Conservation (phyloP, 805 yeast genomes). For the Pichia insulana region DNA sequence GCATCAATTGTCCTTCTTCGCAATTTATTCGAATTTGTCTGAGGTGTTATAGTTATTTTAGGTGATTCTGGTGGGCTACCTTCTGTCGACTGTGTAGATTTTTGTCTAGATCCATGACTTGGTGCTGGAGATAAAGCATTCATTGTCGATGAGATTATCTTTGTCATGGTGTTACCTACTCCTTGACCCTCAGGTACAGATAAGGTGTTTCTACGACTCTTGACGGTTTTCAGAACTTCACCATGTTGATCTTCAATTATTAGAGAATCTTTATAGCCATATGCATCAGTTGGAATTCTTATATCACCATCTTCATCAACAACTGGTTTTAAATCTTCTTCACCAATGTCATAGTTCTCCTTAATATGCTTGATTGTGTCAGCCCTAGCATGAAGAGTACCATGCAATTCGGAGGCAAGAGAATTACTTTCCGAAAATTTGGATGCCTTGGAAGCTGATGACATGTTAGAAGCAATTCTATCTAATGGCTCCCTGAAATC, state of each 20-base stretch:
- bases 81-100: too few relatives aligned
- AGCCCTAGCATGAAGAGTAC: constrained; percentile 10
- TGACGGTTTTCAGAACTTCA: constrained; percentile 58
- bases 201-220: constrained; percentile 15
- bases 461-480: constrained; percentile 5
- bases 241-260: constrained; percentile 81
- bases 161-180: constrained; percentile 4
- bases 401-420: constrained; percentile 8
- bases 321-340: constrained; percentile 22
- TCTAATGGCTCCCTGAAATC: constrained; percentile 2
- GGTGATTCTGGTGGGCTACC: neutral
- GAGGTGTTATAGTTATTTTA: neutral
- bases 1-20: neutral
- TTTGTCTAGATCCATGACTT: neutral
- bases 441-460: constrained; percentile 12
- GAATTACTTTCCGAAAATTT: constrained; percentile 3
- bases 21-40: neutral
- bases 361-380: constrained; percentile 13
- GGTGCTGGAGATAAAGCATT: constrained; percentile 1
- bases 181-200: neutral
- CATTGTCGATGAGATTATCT: constrained; percentile 9
- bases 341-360: constrained; percentile 14
- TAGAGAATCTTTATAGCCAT: constrained; percentile 60
- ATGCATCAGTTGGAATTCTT: constrained; percentile 36
- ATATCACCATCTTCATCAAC: constrained; percentile 29